Percentiles rank a stretch among this genome's conserved stretches.
Conservation (phyloP, 192 early-diverging fungal species). For the Mortierella hygrophila region DNA sequence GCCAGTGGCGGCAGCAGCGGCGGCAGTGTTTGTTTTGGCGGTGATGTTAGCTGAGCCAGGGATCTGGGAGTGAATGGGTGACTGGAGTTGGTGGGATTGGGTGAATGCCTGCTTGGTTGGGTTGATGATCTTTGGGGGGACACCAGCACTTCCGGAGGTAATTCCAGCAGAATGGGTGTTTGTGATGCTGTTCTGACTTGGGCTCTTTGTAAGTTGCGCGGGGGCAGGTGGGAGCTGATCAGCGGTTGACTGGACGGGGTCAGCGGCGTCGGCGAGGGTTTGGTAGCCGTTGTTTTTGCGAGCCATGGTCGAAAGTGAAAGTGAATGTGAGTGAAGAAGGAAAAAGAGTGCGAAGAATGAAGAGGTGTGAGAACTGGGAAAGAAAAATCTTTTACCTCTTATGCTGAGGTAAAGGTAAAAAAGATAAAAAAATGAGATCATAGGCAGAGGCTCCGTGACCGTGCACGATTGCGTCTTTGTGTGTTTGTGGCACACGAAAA, state of each 20-base stretch:
- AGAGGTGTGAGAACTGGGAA: not conserved
- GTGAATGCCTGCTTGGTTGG: constrained; percentile 45
- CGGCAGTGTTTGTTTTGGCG: constrained; percentile 12
- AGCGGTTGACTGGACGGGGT: not conserved
- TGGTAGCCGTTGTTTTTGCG: constrained; percentile 33
- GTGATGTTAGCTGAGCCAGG: constrained; percentile 27
- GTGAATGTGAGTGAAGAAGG: not conserved
- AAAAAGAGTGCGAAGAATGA: not conserved
- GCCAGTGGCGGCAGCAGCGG: not conserved
- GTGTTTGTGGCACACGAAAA: not conserved
- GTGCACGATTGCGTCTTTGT: too few species aligned
- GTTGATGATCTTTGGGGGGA: constrained; percentile 56
- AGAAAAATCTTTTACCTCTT: not conserved
- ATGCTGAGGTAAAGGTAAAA: not conserved
- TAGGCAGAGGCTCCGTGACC: not conserved
- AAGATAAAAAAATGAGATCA: constrained; percentile 12
- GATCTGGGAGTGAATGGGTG: constrained; percentile 45
- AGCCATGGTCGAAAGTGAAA: constrained; percentile 17
- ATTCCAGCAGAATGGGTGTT: constrained; percentile 10
- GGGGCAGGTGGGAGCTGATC: not conserved
- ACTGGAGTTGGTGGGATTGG: constrained; percentile 26
- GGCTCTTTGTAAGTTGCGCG: constrained; percentile 21
- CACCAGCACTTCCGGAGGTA: constrained; percentile 32
- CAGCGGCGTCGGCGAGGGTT: constrained; percentile 10
- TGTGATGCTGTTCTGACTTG: constrained; percentile 22